phyloP scores from a whole-genome alignment of 805 yeast species.

The Maudiozyma barnettii region DNA sequence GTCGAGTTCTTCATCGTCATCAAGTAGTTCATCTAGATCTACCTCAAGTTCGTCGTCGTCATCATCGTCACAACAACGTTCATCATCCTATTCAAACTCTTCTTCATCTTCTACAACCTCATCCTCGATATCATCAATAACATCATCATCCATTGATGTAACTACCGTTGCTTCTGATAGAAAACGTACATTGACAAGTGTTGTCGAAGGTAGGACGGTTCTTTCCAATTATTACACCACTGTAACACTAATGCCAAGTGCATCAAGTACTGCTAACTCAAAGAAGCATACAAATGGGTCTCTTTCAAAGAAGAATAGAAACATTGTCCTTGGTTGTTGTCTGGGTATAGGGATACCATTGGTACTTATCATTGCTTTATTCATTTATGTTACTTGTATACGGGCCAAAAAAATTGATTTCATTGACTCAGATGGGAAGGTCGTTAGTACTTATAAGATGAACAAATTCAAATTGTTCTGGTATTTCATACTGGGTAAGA shows the following conservation, averaged over 20 bases:
- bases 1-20: conserved; percentile 2
- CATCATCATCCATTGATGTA: conserved; percentile 1
- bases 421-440: conserved; percentile 31
- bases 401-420: conserved; percentile 26
- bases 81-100: neutral
- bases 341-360: conserved; percentile 65
- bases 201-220: conserved; percentile 28
- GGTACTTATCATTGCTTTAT: conserved; percentile 21
- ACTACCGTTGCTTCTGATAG: conserved; percentile 2
- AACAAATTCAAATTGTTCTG: conserved; percentile 26
- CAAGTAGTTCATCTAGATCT: conserved; percentile 4
- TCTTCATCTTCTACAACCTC: neutral
- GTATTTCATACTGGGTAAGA: conserved; percentile 24
- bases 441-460: conserved; percentile 28
- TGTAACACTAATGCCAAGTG: conserved; percentile 22
- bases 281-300: conserved; percentile 33
- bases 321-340: conserved; percentile 56
- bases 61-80: neutral
- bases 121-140: neutral
- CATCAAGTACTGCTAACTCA: conserved; percentile 16
- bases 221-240: conserved; percentile 27
- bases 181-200: conserved; percentile 18
- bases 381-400: conserved; percentile 25
- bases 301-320: conserved; percentile 39
- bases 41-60: neutral